Conservation (phyloP, 805 yeast species). For the Candida chauliodis region DNA sequence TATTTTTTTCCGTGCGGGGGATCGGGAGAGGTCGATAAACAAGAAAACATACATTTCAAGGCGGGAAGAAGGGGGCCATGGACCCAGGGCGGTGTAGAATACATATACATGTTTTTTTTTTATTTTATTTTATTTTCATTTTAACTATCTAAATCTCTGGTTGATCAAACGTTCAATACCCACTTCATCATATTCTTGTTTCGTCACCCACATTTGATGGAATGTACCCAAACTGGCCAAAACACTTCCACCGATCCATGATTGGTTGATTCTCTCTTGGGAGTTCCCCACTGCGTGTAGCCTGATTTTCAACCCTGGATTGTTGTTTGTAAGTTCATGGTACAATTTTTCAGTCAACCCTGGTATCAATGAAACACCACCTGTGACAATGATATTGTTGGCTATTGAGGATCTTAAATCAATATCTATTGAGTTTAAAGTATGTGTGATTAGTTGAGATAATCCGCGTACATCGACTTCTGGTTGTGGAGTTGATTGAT, state of each 20-base stretch:
- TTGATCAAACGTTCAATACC: constrained; percentile 78
- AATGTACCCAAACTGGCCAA: constrained; percentile 86
- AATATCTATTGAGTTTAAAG: constrained; percentile 62
- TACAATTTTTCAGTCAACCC: constrained; percentile 76
- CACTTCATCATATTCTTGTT: constrained; percentile 80
- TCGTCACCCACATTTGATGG: constrained; percentile 93
- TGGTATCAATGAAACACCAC: constrained; percentile 77
- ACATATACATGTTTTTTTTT: no score
- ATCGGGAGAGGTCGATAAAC: no score
- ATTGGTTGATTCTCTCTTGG: constrained; percentile 71
- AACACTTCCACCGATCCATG: constrained; percentile 93
- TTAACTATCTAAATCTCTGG: constrained; percentile 76
- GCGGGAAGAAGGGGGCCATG: no score
- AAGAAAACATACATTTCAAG: no score
- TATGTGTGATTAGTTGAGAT: constrained; percentile 56
- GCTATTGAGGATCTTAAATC: constrained; percentile 83
- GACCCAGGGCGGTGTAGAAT: no score
- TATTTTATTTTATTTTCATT: no score
- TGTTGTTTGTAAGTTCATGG: constrained; percentile 60
- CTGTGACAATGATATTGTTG: constrained; percentile 83
- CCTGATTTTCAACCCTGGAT: constrained; percentile 85
- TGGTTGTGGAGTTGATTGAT: constrained; percentile 26
- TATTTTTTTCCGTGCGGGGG: no score
- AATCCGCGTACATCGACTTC: constrained; percentile 41
- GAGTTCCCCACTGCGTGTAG: constrained; percentile 77